A percentile compares a stretch with the other conserved stretches of the same genome.
These are phyloP conservation scores for Spirogloea muscicola DNA, from an alignment of 139 green algal genomes.

Conservation along the genomic window DNA sequence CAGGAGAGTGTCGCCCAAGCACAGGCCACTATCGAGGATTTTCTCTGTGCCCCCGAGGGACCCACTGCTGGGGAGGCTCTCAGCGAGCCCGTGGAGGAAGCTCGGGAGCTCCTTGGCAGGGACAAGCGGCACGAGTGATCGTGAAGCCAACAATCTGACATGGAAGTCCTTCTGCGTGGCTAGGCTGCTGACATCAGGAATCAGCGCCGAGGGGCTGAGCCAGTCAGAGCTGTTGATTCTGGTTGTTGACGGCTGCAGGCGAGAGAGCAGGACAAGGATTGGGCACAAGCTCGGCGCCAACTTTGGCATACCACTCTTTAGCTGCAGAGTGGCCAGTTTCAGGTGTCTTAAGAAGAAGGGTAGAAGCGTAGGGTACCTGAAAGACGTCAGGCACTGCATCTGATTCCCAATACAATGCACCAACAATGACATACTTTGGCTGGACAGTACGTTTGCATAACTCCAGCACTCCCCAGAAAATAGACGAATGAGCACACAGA, in stretches of 20 bases:
- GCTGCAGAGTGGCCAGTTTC: not conserved
- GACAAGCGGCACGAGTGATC: conserved; percentile 65
- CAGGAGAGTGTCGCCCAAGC: no score
- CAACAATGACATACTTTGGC: not conserved
- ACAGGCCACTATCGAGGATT: no score
- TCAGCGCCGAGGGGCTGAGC: conserved; percentile 62
- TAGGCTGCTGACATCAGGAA: conserved; percentile 58
- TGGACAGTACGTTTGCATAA: not conserved
- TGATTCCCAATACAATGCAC: not conserved
- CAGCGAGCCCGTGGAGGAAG: conserved; percentile 13
- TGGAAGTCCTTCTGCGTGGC: conserved; percentile 36
- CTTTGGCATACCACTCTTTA: conserved; percentile 11
- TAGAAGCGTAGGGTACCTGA: conserved; percentile 72
- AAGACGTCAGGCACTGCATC: not conserved
- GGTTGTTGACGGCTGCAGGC: conserved; percentile 55
- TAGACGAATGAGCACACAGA: not conserved
- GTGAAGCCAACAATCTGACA: conserved; percentile 66
- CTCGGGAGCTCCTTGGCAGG: conserved; percentile 38
- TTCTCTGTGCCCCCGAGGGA: no score
- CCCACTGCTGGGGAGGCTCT: no score
- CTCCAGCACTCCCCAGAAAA: not conserved
- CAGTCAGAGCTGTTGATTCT: not conserved
- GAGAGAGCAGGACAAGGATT: conserved; percentile 75
- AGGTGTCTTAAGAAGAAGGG: conserved; percentile 61
- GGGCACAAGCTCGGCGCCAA: conserved; percentile 75